These are phyloP conservation scores for Tilletia indica DNA, from an alignment of 1,284 basidiomycete species.

Conservation along the genomic window DNA sequence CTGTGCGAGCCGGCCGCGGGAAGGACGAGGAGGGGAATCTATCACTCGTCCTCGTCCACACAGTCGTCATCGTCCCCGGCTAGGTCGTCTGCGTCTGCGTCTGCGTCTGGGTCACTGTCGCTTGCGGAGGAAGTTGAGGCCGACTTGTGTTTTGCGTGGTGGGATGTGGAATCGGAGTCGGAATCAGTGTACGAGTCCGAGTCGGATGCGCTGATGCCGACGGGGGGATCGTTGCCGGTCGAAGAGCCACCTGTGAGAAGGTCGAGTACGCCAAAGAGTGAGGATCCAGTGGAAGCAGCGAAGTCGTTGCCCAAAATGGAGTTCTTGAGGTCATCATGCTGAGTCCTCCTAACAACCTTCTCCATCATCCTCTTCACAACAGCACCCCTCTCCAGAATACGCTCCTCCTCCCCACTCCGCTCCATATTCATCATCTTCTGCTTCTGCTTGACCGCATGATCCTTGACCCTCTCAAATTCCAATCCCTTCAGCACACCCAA, in stretches of 20 bases:
- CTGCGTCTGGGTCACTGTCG: not conserved
- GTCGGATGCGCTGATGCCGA: not conserved
- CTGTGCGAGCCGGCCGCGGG: too few species aligned
- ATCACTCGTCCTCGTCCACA: not conserved
- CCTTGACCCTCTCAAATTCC: not conserved
- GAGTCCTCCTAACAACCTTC: not conserved
- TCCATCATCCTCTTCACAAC: too few species aligned
- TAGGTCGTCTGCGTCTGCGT: not conserved
- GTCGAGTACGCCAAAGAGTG: not conserved
- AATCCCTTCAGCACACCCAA: constrained; percentile 12
- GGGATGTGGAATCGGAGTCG: not conserved
- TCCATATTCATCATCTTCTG: too few species aligned
- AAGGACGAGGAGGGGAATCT: too few species aligned
- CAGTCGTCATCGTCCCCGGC: not conserved
- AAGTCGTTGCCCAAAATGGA: constrained; percentile 9
- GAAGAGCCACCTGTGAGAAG: constrained; percentile 1
- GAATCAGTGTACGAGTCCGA: not conserved
- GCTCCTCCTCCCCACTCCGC: too few species aligned
- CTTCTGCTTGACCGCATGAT: not conserved
- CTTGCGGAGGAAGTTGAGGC: too few species aligned
- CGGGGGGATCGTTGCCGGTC: not conserved
- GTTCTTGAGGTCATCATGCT: not conserved
- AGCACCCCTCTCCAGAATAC: too few species aligned
- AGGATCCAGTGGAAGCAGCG: not conserved
- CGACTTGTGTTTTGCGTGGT: too few species aligned